phyloP scores from a whole-genome alignment of 2,329 filamentous ascomycete genomes.

The Beauveria asiatica region DNA sequence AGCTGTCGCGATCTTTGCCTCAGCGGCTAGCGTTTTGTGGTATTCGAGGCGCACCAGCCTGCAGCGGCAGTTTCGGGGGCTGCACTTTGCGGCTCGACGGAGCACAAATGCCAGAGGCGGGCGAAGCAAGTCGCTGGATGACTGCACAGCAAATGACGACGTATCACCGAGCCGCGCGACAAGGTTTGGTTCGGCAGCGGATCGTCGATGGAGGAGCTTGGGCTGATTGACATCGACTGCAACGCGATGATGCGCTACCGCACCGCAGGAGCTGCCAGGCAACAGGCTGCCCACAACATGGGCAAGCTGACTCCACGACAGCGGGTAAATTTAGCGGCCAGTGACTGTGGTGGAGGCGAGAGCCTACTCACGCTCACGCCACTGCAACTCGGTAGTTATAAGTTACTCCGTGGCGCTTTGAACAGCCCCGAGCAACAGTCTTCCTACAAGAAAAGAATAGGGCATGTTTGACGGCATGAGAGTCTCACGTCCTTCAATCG shows the following conservation, averaged over 20 bases:
- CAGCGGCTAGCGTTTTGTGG: not conserved
- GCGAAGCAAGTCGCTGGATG: not conserved
- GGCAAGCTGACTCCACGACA: not conserved
- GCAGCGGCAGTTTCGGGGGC: not conserved
- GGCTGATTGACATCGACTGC: constrained; percentile 2
- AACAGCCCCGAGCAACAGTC: too few species aligned
- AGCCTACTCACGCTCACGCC: too few species aligned
- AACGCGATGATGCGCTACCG: constrained; percentile 6
- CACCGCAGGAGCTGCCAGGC: not conserved
- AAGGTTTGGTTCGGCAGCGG: not conserved
- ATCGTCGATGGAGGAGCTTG: constrained; percentile 1
- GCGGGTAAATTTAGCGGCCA: not conserved
- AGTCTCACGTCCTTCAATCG: too few species aligned
- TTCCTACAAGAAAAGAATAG: too few species aligned
- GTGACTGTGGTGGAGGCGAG: too few species aligned
- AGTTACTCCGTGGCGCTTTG: too few species aligned
- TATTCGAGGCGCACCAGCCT: not conserved
- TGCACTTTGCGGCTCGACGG: not conserved
- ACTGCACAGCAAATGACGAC: not conserved
- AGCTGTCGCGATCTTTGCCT: not conserved
- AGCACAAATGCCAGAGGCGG: not conserved
- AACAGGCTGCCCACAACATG: not conserved
- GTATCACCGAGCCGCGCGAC: not conserved
- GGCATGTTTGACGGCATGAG: too few species aligned
- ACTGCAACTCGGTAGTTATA: too few species aligned